phyloP scores from a whole-genome alignment of 345 rosid genomes.

The Psidium guajava region DNA sequence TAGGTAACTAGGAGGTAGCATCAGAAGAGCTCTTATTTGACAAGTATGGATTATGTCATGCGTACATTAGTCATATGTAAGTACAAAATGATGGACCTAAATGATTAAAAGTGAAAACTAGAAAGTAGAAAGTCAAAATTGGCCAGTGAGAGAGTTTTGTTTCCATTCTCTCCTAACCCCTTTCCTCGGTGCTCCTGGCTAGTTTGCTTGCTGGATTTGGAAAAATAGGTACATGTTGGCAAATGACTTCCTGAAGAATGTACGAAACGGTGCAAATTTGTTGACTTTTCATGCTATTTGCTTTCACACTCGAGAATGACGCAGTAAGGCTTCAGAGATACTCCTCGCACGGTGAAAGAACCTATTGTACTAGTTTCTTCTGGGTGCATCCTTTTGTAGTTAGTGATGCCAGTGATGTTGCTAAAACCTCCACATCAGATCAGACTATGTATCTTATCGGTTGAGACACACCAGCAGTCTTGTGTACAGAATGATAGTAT shows the following conservation, averaged over 20 bases:
- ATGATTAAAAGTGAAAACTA: neutral
- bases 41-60: neutral
- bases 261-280: neutral
- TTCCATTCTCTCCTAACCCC: neutral
- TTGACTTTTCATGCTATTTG: neutral
- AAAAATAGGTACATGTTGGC: neutral
- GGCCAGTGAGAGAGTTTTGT: neutral
- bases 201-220: neutral
- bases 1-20: neutral
- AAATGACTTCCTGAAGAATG: neutral
- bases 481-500: neutral
- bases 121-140: neutral
- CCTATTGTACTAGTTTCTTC: neutral
- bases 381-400: neutral
- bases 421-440: neutral
- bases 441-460: neutral
- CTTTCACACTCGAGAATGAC: neutral
- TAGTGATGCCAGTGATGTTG: neutral
- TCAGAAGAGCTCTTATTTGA: neutral
- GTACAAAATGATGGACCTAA: neutral
- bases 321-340: neutral
- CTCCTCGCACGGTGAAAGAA: neutral
- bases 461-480: neutral
- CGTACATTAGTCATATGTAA: neutral
- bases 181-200: neutral